Evolutionary conservation across 106 monocot genomes (phyloP).

Genomic region (Gastrodia elata): DNA sequence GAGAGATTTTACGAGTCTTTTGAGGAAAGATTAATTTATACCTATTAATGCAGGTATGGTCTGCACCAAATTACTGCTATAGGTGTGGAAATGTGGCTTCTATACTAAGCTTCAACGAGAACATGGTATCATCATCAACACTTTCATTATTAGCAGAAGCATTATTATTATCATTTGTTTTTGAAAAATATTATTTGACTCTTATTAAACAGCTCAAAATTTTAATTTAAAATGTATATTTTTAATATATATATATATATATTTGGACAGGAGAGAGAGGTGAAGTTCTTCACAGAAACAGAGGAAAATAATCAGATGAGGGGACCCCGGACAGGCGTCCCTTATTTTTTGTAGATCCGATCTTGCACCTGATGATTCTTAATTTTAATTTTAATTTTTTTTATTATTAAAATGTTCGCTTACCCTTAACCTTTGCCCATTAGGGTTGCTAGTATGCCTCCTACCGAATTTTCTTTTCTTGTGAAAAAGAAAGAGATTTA

Average conservation of each 20-base stretch:
- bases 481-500: too few species aligned
- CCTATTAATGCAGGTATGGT: slow-evolving; percentile 60
- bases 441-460: too few species aligned
- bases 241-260: not conserved
- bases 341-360: slow-evolving; percentile 63
- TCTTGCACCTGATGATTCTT: too few species aligned
- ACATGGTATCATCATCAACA: slow-evolving; percentile 55
- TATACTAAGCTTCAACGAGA: slow-evolving; percentile 94
- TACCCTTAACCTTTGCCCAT: too few species aligned
- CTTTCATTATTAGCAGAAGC: not conserved
- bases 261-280: slow-evolving; percentile 81
- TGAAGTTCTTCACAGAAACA: slow-evolving; percentile 94
- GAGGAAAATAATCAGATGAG: slow-evolving; percentile 99
- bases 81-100: slow-evolving; percentile 97
- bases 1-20: too few species aligned
- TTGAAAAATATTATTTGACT: not conserved
- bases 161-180: not conserved
- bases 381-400: too few species aligned
- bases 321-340: slow-evolving; percentile 81
- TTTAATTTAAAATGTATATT: not conserved
- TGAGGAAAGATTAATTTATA: not conserved
- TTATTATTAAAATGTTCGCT: too few species aligned
- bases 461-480: too few species aligned
- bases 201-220: not conserved
- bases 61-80: slow-evolving; percentile 98